Evolutionary conservation across 306 rosid species (phyloP).

Genomic region (Vachellia collinsii): DNA sequence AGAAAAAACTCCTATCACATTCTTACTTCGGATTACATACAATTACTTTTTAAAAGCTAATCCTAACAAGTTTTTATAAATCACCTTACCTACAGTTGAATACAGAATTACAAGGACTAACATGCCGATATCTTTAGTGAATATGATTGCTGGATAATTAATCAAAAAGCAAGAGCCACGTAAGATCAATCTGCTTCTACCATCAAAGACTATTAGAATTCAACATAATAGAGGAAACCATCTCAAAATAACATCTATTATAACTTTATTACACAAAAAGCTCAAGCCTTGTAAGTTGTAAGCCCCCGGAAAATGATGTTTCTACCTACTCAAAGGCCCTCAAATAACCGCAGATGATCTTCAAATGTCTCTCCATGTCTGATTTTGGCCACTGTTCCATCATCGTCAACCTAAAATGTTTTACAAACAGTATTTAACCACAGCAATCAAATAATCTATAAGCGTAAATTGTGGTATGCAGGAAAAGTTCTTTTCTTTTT

Average conservation of each 20-base stretch:
- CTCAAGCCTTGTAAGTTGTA: neutral
- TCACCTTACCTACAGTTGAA: too few relatives aligned
- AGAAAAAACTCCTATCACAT: too few relatives aligned
- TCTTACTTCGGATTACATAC: too few relatives aligned
- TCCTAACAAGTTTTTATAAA: too few relatives aligned
- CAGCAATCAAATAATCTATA: neutral
- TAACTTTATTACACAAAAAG: constrained; percentile 13
- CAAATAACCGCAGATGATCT: constrained; percentile 76
- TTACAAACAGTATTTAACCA: constrained; percentile 4
- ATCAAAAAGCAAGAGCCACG: neutral
- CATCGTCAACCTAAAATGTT: constrained; percentile 68
- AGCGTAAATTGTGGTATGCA: neutral
- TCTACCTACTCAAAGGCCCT: constrained; percentile 64
- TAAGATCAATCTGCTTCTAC: neutral
- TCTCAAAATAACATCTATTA: neutral
- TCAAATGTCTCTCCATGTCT: constrained; percentile 85
- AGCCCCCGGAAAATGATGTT: neutral
- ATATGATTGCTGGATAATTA: neutral
- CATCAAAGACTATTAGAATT: neutral
- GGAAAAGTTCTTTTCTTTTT: neutral
- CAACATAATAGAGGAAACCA: constrained; percentile 17
- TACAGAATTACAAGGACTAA: neutral
- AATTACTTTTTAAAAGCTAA: too few relatives aligned
- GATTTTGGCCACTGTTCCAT: constrained; percentile 85
- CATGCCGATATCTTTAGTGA: neutral